phyloP scores from a whole-genome alignment of 768 basidiomycete genomes.

The Pisolithus orientalis region DNA sequence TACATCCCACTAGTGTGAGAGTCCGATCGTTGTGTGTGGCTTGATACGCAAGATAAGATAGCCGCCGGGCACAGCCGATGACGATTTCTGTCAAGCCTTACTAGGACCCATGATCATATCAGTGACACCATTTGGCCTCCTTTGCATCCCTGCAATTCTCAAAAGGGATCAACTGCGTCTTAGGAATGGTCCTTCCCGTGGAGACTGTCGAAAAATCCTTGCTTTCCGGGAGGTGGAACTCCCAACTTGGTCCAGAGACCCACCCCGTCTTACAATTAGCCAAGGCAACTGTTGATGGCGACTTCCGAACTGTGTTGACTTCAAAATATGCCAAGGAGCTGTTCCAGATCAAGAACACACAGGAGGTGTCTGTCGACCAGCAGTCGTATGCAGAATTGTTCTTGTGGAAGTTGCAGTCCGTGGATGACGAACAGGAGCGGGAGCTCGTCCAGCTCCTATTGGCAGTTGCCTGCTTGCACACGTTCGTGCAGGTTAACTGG shows the following conservation, averaged over 20 bases:
- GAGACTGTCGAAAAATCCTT: constrained; percentile 48
- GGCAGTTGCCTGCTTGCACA: constrained; percentile 77
- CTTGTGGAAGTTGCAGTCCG: constrained; percentile 22
- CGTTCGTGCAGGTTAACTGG: constrained; percentile 94
- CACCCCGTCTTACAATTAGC: constrained; percentile 34
- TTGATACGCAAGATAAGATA: constrained; percentile 10
- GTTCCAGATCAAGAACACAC: constrained; percentile 25
- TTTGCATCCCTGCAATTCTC: not conserved
- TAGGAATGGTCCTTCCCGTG: constrained; percentile 11
- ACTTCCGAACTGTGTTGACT: constrained; percentile 48
- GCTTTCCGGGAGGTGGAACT: constrained; percentile 44
- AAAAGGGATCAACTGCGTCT: not conserved
- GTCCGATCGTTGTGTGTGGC: not conserved
- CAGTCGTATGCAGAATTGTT: constrained; percentile 34
- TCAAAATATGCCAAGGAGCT: constrained; percentile 38
- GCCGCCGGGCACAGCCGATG: constrained; percentile 1
- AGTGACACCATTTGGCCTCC: no score
- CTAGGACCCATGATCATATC: no score
- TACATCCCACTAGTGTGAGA: no score
- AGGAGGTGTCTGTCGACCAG: constrained; percentile 30
- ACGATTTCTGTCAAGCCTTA: not conserved
- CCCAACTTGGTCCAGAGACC: constrained; percentile 15
- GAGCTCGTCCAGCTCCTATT: constrained; percentile 58
- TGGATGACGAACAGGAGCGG: constrained; percentile 31
- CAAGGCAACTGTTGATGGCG: constrained; percentile 52